Percentiles rank a stretch among this genome's conserved stretches.
These are phyloP conservation scores for Cetradonia linearis DNA, from an alignment of 495 filamentous ascomycete genomes.

Conservation along the genomic window DNA sequence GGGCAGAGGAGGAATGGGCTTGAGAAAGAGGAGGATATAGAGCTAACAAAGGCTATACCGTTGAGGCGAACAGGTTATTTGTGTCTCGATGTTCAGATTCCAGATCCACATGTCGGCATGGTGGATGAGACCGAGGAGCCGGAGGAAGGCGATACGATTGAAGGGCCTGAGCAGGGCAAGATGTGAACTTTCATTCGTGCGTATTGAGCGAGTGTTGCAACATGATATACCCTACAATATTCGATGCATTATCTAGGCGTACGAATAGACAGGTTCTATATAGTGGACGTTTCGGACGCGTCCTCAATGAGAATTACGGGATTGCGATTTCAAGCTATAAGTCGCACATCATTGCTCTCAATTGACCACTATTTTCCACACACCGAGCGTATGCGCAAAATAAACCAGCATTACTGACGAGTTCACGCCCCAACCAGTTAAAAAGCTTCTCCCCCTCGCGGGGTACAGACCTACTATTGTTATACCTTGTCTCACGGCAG, in stretches of 20 bases:
- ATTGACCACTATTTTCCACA: background rate
- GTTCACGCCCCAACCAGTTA: background rate
- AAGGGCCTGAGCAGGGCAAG: background rate
- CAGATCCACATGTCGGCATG: conserved; percentile 60
- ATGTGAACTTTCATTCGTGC: conserved; percentile 5
- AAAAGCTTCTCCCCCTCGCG: background rate
- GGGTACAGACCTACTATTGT: background rate
- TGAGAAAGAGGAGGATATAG: conserved; percentile 41
- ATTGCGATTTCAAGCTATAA: background rate
- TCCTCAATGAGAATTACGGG: background rate
- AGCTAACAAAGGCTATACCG: conserved; percentile 60
- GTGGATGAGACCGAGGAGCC: conserved; percentile 24
- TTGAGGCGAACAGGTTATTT: conserved; percentile 78
- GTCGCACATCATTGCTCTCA: background rate
- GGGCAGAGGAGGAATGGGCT: conserved; percentile 45
- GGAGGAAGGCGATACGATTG: conserved; percentile 2
- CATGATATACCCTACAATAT: background rate
- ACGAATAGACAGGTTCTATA: conserved; percentile 1
- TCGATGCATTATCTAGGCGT: conserved; percentile 3
- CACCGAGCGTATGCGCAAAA: background rate
- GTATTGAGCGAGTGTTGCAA: conserved; percentile 11
- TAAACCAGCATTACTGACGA: background rate
- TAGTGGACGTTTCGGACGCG: background rate
- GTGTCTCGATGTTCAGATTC: conserved; percentile 79
- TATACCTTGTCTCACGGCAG: background rate